Evolutionary conservation across 306 rosid genomes (phyloP).

Genomic region (Sindora glabra): DNA sequence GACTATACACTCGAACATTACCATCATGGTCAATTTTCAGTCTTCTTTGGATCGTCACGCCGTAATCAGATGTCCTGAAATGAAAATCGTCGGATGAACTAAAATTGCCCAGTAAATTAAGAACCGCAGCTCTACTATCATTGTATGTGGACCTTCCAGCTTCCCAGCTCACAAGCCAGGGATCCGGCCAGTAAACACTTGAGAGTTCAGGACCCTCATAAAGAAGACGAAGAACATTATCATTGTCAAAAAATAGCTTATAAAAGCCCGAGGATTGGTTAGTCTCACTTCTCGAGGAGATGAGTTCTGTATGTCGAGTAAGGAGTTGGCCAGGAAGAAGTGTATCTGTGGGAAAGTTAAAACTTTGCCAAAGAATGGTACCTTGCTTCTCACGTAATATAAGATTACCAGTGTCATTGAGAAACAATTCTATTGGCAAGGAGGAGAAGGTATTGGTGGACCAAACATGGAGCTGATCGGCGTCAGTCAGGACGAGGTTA

Average conservation of each 20-base stretch:
- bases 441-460: neutral
- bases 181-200: neutral
- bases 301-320: neutral
- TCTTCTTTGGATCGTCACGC: neutral
- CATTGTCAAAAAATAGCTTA: neutral
- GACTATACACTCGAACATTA: neutral
- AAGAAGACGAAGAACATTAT: neutral
- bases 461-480: neutral
- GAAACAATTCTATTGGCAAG: neutral
- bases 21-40: neutral
- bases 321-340: slow-evolving; percentile 13
- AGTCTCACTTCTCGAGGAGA: neutral
- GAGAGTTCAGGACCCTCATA: neutral
- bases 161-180: neutral
- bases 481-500: neutral
- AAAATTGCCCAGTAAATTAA: neutral
- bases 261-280: neutral
- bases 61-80: neutral
- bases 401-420: slow-evolving; percentile 8
- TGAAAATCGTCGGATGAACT: neutral
- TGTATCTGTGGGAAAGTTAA: slow-evolving; percentile 15
- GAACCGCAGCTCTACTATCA: neutral
- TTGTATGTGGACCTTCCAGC: neutral
- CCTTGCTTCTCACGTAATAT: neutral
- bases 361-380: slow-evolving; percentile 13